These are phyloP conservation scores for Thinopyrum obtusiflorum DNA, from an alignment of 202 grass and related monocot species.

Conservation along the genomic window DNA sequence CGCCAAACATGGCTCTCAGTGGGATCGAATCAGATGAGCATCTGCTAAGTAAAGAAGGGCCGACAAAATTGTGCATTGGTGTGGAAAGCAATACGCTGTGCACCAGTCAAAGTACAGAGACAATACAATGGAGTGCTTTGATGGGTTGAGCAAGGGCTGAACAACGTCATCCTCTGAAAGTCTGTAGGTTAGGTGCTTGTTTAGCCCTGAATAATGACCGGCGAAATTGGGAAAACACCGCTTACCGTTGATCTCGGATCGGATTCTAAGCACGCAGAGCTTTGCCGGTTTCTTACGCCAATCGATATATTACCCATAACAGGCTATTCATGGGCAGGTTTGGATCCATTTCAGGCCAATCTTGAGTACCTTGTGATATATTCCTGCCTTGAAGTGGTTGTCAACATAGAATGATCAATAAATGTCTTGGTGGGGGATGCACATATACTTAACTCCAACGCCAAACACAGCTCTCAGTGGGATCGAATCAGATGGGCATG, in stretches of 20 bases:
- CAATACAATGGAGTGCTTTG: constrained; percentile 9
- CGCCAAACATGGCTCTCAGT: constrained; percentile 26
- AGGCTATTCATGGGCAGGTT: constrained; percentile 25
- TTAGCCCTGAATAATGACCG: not conserved
- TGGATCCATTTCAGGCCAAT: constrained; percentile 35
- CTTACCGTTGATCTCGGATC: constrained; percentile 10
- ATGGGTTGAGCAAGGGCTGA: not conserved
- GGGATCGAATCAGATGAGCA: constrained; percentile 34
- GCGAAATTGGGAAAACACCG: not conserved
- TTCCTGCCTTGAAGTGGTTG: constrained; percentile 10
- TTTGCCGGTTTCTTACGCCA: constrained; percentile 10
- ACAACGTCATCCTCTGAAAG: constrained; percentile 20
- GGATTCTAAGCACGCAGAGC: not conserved
- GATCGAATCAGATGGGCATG: constrained; percentile 30
- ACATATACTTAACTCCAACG: constrained; percentile 35
- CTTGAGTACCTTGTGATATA: constrained; percentile 15
- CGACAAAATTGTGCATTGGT: constrained; percentile 36
- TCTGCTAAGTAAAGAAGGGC: constrained; percentile 27
- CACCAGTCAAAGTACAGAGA: constrained; percentile 18
- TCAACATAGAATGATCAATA: constrained; percentile 38
- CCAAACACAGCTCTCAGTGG: constrained; percentile 22
- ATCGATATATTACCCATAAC: constrained; percentile 1
- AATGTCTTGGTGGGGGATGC: constrained; percentile 37
- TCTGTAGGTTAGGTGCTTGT: constrained; percentile 12
- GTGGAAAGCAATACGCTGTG: constrained; percentile 13